These are phyloP conservation scores for Phaseolus coccineus DNA, from an alignment of 331 rosid genomes.

Conservation along the genomic window DNA sequence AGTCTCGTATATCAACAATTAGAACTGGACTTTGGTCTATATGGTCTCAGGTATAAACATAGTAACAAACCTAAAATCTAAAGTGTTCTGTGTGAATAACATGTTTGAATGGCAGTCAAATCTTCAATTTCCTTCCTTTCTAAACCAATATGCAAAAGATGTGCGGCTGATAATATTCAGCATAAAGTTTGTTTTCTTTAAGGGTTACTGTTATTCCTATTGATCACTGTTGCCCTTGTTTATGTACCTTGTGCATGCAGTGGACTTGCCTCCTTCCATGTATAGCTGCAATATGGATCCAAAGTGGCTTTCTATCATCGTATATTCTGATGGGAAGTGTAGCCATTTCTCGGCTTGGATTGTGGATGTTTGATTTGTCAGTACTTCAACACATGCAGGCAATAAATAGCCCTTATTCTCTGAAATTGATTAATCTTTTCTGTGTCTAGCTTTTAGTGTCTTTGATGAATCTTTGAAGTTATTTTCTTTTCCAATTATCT, in stretches of 20 bases:
- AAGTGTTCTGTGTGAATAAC: conserved; percentile 4
- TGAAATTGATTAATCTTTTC: conserved; percentile 8
- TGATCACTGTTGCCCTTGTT: conserved; percentile 1
- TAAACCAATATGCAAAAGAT: conserved; percentile 2
- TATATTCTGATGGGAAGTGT: conserved; percentile 86
- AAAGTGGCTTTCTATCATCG: conserved; percentile 55
- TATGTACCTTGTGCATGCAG: conserved; percentile 51
- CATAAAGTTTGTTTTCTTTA: neutral
- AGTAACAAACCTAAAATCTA: neutral
- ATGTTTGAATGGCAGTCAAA: neutral
- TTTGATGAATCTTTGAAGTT: conserved; percentile 1
- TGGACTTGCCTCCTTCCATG: conserved; percentile 81
- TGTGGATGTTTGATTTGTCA: conserved; percentile 91
- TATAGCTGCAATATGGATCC: conserved; percentile 67
- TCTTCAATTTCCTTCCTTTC: neutral
- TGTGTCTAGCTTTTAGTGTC: neutral
- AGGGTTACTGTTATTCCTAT: too few species aligned
- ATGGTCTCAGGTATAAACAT: conserved; percentile 85
- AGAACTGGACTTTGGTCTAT: conserved; percentile 97
- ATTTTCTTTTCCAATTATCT: conserved; percentile 22
- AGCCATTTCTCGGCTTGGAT: conserved; percentile 85
- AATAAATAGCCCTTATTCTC: conserved; percentile 14
- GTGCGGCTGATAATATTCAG: neutral
- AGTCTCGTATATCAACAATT: conserved; percentile 59
- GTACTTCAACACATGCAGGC: conserved; percentile 96